A percentile compares a stretch with the other conserved stretches of the same genome.
phyloP scores from a whole-genome alignment of 2,329 filamentous ascomycete genomes.

The Penicillium sp. region DNA sequence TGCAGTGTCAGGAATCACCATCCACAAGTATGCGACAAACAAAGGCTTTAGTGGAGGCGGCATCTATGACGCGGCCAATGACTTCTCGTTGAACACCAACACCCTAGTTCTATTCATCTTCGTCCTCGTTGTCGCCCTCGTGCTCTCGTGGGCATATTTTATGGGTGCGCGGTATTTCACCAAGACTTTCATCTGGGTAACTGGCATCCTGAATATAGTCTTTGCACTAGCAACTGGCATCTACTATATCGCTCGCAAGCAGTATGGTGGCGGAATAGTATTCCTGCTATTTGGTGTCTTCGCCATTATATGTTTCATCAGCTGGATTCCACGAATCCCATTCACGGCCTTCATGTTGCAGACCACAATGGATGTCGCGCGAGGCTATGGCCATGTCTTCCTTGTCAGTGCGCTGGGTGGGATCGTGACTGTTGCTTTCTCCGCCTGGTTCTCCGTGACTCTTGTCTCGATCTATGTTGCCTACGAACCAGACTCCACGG shows the following conservation, averaged over 20 bases:
- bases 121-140: slow-evolving; percentile 71
- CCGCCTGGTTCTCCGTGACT: slow-evolving; percentile 84
- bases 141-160: slow-evolving; percentile 78
- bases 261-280: slow-evolving; percentile 84
- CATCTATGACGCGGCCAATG: slow-evolving; percentile 71
- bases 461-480: slow-evolving; percentile 84
- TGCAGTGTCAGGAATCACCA: slow-evolving; percentile 73
- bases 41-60: slow-evolving; percentile 69
- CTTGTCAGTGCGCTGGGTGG: slow-evolving; percentile 84
- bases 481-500: slow-evolving; percentile 65
- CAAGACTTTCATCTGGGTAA: slow-evolving; percentile 91
- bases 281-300: slow-evolving; percentile 84
- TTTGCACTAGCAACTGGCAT: slow-evolving; percentile 84
- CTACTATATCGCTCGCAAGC: slow-evolving; percentile 77
- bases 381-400: slow-evolving; percentile 83
- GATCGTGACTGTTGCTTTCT: slow-evolving; percentile 73
- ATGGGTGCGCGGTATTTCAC: slow-evolving; percentile 76
- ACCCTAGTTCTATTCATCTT: slow-evolving; percentile 85
- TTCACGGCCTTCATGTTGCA: slow-evolving; percentile 90
- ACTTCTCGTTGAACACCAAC: slow-evolving; percentile 75
- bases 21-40: slow-evolving; percentile 73
- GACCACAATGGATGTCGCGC: slow-evolving; percentile 82
- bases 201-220: slow-evolving; percentile 83
- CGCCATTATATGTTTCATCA: slow-evolving; percentile 79
- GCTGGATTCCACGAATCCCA: slow-evolving; percentile 87